Evolutionary conservation across 2,329 filamentous ascomycete species (phyloP), one percentile per base, ranked within the genome.

Genomic region (Coniochaeta sp.): DNA sequence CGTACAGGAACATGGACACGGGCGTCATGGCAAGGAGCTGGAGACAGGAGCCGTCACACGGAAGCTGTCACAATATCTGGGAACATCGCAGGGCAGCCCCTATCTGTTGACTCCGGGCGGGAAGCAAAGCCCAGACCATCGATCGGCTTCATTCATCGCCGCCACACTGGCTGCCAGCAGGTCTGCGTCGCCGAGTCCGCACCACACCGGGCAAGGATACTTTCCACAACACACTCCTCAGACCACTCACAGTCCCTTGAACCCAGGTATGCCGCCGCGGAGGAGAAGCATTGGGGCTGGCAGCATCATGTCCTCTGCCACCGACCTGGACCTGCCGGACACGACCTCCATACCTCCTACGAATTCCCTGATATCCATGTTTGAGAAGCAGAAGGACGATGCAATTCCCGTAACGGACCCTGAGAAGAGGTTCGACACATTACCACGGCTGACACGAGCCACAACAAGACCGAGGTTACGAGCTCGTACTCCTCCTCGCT

Each of bases 301-400:
- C 33, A 68, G 66, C 53, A 57, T 62, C 30, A 51, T 55, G 18
- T 61, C 59, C 18, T 67, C 66, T 16, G 54, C 61, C 3, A 52
- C 60, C 22, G 66, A 65, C 51, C 56, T 65, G 35, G 69, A 71
- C 31, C 56, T 68, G 14, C 69, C 74, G 12, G 81, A 87, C 61
- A 78, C 78, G 9, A 76, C 73, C 1, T 71, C 81, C 6, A 83
- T 87, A 48, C 71, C 78, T 22, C 76, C 85, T 0, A 85, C 85
- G 0, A 81, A 74, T 3, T 79, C 82, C 4, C 71, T 89, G 18
- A 84, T 89, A 51, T 79, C 79, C 33, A 75, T 88, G 69, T 89
- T 89, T 57, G 86, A 91, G 66, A 74, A 70, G 40, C 53, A 56
- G 52, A 55, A 54, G 18, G 48, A 57, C 14, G 27, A 18, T n/a